A percentile compares a stretch with the other conserved stretches of the same genome.
Evolutionary conservation across 2,329 filamentous ascomycete species (phyloP).

Genomic region (Didymella arachidicola): DNA sequence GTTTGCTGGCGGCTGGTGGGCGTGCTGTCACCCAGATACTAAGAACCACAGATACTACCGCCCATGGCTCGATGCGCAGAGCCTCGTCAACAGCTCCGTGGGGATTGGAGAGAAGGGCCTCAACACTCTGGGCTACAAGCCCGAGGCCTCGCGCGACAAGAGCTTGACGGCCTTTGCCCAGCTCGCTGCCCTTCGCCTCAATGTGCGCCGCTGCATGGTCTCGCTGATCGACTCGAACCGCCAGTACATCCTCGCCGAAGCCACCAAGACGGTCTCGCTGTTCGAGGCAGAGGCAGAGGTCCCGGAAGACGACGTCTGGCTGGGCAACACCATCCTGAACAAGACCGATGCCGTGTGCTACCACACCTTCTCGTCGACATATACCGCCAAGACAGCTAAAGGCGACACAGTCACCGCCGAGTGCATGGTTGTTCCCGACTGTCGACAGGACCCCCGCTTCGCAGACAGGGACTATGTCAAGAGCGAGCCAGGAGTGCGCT

Average conservation of each 20-base stretch:
- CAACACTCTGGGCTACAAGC: slow-evolving; percentile 34
- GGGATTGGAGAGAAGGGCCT: slow-evolving; percentile 37
- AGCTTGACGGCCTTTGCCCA: slow-evolving; percentile 49
- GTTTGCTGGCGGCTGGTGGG: background rate
- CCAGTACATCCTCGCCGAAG: slow-evolving; percentile 52
- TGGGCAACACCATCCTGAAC: slow-evolving; percentile 43
- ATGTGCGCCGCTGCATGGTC: slow-evolving; percentile 46
- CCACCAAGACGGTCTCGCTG: slow-evolving; percentile 48
- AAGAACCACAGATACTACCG: slow-evolving; percentile 41
- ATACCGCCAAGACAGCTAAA: slow-evolving; percentile 30
- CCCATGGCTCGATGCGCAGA: slow-evolving; percentile 48
- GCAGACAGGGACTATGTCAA: slow-evolving; percentile 37
- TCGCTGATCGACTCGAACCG: slow-evolving; percentile 49
- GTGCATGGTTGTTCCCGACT: slow-evolving; percentile 40
- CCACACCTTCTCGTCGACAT: slow-evolving; percentile 39
- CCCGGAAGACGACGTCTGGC: slow-evolving; percentile 40
- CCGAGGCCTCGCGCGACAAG: slow-evolving; percentile 37
- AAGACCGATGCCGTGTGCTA: slow-evolving; percentile 41
- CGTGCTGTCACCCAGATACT: slow-evolving; percentile 4
- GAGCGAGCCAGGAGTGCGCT: slow-evolving; percentile 40
- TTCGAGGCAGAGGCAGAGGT: slow-evolving; percentile 33
- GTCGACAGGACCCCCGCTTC: slow-evolving; percentile 35
- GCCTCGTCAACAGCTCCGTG: slow-evolving; percentile 37
- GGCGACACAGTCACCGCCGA: slow-evolving; percentile 30
- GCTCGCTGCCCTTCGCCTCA: slow-evolving; percentile 44